Conservation (phyloP, 108 stramenopile species). For the Conticribra guillardii region DNA sequence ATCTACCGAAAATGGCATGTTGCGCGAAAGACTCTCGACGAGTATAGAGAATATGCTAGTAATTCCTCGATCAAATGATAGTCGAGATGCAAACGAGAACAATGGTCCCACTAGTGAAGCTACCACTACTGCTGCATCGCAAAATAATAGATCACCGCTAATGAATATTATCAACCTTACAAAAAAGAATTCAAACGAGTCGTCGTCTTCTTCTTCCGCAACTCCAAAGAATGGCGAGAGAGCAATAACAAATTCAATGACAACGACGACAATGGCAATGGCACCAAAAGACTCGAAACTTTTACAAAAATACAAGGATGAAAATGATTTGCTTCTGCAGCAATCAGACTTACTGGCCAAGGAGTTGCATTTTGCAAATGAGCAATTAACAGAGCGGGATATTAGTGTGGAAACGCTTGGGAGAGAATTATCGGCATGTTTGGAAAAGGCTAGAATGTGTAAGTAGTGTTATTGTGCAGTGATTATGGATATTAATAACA, state of each 20-base stretch:
- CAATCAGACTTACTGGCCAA: slow-evolving; percentile 37
- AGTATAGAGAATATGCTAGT: slow-evolving; percentile 9
- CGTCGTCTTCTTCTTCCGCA: no score
- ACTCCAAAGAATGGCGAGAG: no score
- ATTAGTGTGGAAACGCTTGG: slow-evolving; percentile 16
- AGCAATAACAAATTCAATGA: no score
- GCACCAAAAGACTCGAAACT: not conserved
- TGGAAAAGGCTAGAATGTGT: slow-evolving; percentile 25
- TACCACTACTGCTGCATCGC: not conserved
- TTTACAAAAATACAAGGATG: slow-evolving; percentile 27
- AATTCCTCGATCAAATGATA: not conserved
- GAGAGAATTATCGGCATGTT: slow-evolving; percentile 18
- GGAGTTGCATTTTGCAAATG: slow-evolving; percentile 35
- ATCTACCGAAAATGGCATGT: slow-evolving; percentile 31
- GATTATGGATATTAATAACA: not conserved
- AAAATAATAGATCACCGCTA: slow-evolving; percentile 12
- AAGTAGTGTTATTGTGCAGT: not conserved
- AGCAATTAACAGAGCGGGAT: slow-evolving; percentile 29
- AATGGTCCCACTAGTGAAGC: not conserved
- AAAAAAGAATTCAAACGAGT: not conserved
- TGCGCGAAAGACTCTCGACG: slow-evolving; percentile 31
- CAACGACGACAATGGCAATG: no score
- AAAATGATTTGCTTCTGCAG: slow-evolving; percentile 31
- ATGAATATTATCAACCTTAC: slow-evolving; percentile 18
- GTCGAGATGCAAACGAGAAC: not conserved